Conservation (phyloP, 2,329 filamentous ascomycete species). For the Fusarium udum region DNA sequence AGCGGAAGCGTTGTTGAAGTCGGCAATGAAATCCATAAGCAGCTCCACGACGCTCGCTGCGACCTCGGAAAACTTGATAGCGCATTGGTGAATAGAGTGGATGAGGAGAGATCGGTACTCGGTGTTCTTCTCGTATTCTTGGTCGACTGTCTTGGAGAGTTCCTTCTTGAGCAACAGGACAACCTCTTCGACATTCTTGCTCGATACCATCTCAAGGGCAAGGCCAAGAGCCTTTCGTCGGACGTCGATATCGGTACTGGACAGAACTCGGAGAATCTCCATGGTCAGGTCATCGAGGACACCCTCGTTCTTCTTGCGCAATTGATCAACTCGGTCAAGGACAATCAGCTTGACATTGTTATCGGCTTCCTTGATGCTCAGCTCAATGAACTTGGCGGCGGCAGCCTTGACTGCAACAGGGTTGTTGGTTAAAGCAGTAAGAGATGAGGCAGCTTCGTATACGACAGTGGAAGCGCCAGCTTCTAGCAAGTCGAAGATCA, state of each 20-base stretch:
- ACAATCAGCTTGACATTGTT: conserved; percentile 99
- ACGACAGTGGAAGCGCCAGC: conserved; percentile 93
- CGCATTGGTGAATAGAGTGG: conserved; percentile 96
- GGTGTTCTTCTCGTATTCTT: conserved; percentile 98
- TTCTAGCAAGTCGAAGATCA: conserved; percentile 97
- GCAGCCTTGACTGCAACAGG: conserved; percentile 98
- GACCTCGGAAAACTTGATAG: conserved; percentile 98
- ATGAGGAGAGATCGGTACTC: conserved; percentile 96
- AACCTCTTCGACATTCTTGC: conserved; percentile 98
- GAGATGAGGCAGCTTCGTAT: conserved; percentile 94
- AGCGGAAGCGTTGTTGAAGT: conserved; percentile 96
- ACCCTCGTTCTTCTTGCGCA: conserved; percentile 88
- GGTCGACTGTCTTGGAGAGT: conserved; percentile 94
- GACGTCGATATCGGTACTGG: conserved; percentile 95
- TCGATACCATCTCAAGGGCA: conserved; percentile 96
- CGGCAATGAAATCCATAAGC: conserved; percentile 98
- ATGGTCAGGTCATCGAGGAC: conserved; percentile 94
- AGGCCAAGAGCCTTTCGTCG: conserved; percentile 89
- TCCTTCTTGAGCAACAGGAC: conserved; percentile 97
- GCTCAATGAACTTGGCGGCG: conserved; percentile 93
- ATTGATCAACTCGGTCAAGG: conserved; percentile 88
- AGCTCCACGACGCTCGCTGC: conserved; percentile 95
- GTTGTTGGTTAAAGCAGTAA: conserved; percentile 94
- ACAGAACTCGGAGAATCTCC: conserved; percentile 95
- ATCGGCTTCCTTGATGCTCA: conserved; percentile 96